Percentiles rank a stretch among this genome's conserved stretches.
Evolutionary conservation across 495 filamentous ascomycete genomes (phyloP).

Genomic region (Bathelium albidoporum): DNA sequence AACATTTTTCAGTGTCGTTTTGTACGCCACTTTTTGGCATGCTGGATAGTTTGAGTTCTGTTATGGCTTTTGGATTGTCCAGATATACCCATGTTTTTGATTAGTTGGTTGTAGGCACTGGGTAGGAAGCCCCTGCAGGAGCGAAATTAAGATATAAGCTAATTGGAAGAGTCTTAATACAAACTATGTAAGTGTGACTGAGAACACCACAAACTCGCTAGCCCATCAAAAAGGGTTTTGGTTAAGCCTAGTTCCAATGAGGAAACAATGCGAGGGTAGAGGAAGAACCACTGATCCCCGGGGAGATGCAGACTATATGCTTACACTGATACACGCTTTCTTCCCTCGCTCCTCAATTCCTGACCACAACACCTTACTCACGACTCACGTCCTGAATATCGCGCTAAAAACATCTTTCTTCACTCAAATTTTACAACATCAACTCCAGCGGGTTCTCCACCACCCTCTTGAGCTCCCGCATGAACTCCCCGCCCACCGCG

Average conservation of each 20-base stretch:
- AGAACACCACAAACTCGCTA: neutral
- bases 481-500: slow-evolving; percentile 94
- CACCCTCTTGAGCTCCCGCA: slow-evolving; percentile 92
- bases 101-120: no score
- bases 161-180: neutral
- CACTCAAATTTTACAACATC: slow-evolving; percentile 59
- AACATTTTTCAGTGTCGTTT: neutral
- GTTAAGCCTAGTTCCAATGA: neutral
- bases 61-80: neutral
- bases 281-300: neutral
- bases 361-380: neutral
- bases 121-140: no score
- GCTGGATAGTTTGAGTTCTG: no score
- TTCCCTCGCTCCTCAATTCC: neutral
- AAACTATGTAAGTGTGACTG: neutral
- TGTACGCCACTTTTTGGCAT: no score
- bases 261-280: neutral
- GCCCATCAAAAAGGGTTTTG: neutral
- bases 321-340: slow-evolving; percentile 6
- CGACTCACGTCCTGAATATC: neutral
- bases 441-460: slow-evolving; percentile 95
- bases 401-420: neutral
- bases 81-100: neutral
- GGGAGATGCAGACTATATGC: slow-evolving; percentile 2
- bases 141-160: neutral